Evolutionary conservation across 2,329 filamentous ascomycete species (phyloP).

Genomic region (Penicillium hesseltinei): DNA sequence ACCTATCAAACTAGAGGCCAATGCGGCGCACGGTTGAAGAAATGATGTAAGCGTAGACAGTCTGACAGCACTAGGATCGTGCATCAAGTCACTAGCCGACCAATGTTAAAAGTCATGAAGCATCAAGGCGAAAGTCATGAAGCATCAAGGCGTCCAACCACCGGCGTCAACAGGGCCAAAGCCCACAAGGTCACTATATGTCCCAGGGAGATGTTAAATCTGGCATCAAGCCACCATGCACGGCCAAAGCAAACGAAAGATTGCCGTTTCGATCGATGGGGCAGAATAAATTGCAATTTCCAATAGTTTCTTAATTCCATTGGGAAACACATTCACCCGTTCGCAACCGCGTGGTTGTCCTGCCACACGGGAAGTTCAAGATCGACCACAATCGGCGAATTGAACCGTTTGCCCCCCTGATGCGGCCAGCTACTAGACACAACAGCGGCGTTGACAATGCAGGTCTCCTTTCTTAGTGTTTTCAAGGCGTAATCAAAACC

Average conservation of each 20-base stretch:
- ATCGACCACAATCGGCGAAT: slow-evolving; percentile 83
- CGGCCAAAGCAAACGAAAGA: slow-evolving; percentile 1
- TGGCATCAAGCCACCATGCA: slow-evolving; percentile 21
- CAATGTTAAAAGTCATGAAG: slow-evolving; percentile 7
- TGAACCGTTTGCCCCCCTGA: slow-evolving; percentile 59
- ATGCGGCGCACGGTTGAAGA: background rate
- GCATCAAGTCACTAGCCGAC: slow-evolving; percentile 6
- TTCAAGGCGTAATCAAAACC: slow-evolving; percentile 14
- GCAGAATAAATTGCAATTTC: background rate
- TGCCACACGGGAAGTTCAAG: slow-evolving; percentile 65
- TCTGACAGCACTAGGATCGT: slow-evolving; percentile 16
- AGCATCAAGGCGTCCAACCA: slow-evolving; percentile 20
- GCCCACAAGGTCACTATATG: slow-evolving; percentile 15
- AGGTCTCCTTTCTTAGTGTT: slow-evolving; percentile 63
- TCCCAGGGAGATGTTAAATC: slow-evolving; percentile 3
- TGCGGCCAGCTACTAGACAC: slow-evolving; percentile 67
- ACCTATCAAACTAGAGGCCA: background rate
- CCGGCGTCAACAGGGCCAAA: slow-evolving; percentile 12
- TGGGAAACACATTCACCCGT: background rate
- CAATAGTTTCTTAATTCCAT: background rate
- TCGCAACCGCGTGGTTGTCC: slow-evolving; percentile 12
- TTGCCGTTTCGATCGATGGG: slow-evolving; percentile 7
- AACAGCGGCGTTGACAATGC: slow-evolving; percentile 76
- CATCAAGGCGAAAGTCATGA: slow-evolving; percentile 15
- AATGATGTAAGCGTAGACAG: slow-evolving; percentile 5